phyloP scores from a whole-genome alignment of 1,284 basidiomycete species.

The Apiotrichum veenhuisii region DNA sequence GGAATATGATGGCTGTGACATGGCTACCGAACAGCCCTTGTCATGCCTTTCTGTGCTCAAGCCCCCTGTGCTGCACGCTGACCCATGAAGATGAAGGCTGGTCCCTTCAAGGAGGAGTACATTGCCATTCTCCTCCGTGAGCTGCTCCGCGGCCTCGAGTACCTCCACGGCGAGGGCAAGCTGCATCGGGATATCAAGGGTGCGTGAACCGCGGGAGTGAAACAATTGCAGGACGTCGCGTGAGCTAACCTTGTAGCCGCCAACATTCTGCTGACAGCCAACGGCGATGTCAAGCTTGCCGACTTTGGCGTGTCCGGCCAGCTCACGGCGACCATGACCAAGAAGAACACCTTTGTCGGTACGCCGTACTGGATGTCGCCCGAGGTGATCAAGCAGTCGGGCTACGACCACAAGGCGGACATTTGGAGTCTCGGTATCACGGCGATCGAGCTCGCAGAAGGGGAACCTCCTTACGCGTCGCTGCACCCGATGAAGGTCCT shows the following conservation, averaged over 20 bases:
- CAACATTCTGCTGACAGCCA: constrained; percentile 87
- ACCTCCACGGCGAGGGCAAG: constrained; percentile 93
- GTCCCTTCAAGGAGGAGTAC: constrained; percentile 94
- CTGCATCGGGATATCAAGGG: constrained; percentile 98
- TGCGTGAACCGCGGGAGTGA: constrained; percentile 39
- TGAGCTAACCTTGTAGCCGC: constrained; percentile 59
- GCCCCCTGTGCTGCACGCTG: not conserved
- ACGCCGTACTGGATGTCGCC: constrained; percentile 99
- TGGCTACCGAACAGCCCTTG: no score
- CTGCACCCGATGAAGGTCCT: constrained; percentile 99
- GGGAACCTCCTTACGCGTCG: constrained; percentile 95
- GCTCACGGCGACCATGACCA: constrained; percentile 90
- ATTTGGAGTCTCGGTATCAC: constrained; percentile 96
- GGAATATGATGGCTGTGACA: no score
- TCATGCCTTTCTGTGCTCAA: not conserved
- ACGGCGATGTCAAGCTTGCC: constrained; percentile 93
- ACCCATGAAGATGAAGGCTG: constrained; percentile 82
- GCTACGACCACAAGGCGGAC: constrained; percentile 98
- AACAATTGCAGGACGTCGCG: not conserved
- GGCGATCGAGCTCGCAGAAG: constrained; percentile 93
- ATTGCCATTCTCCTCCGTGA: constrained; percentile 96
- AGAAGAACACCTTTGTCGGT: constrained; percentile 98
- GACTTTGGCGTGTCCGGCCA: constrained; percentile 99
- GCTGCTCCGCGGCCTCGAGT: constrained; percentile 81
- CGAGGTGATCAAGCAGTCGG: constrained; percentile 98